Base-by-base conservation (phyloP, 2,329 filamentous ascomycete genomes). In the Pyricularia sp. region DNA sequence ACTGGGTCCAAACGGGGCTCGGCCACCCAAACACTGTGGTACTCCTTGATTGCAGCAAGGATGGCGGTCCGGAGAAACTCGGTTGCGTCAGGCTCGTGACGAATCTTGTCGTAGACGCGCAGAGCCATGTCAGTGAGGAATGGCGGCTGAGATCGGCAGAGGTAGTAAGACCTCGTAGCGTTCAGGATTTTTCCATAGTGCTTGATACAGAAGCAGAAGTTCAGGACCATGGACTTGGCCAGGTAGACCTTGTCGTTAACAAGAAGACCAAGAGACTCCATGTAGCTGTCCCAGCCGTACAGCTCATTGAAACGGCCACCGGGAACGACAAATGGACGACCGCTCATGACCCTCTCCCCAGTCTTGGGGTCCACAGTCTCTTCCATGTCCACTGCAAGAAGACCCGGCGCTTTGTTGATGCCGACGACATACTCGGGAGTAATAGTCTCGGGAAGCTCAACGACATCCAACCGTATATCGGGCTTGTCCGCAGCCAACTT, bases 111-210 rank as follows among this genome's bases (percentile, higher is more conserved):
- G 77, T 95, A 98, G 61, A 97, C 93, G 69, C 93, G 90, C 66
- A 98, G 84, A 12, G 94, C 92, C 93, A 99, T 97, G 79, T 99
- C 95, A 1, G 95, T 99, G 69, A 99, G 82, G 81, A 99, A 98
- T 0, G 95, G 95, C 2, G 95, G 95, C 79, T 99, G 95, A 2
- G 95, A 97, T 70, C 95, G 90, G 72, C 88, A 91, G 20, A 99
- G 88, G 77, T 99, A 99, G 83, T 99, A 99, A 1, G 94, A 94
- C 50, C 95, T 88, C 69, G 95, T 99, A 67, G 95, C 95, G 79
- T 99, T 99, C 72, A 98, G 87, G 70, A 99, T 97, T 82, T 98
- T 99, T 75, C 94, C 94, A 77, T 99, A 99, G 79, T 99, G 94
- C 78, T 94, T 90, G 79, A 99, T 98, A 81, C 93, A 97, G 83